Percentiles rank a stretch among this genome's conserved stretches.
These are phyloP conservation scores for Eleusine indica DNA, from an alignment of 176 grass and related monocot species.

Conservation along the genomic window DNA sequence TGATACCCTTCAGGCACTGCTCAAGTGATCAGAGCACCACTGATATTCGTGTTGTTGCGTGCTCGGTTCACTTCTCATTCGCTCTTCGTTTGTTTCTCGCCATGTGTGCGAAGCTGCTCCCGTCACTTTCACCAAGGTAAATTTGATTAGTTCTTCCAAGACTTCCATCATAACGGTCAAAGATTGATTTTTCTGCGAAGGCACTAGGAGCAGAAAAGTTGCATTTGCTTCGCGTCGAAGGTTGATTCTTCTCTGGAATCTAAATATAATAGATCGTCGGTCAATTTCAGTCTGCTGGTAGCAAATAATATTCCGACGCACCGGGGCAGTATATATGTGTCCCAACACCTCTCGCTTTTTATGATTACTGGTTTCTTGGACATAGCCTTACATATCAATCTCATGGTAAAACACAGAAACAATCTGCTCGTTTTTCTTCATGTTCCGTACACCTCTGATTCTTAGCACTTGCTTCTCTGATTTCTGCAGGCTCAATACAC, in stretches of 20 bases:
- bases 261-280: background rate
- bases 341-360: constrained; percentile 1
- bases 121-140: constrained; percentile 3
- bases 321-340: background rate
- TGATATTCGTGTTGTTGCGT: no score
- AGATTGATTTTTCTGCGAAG: background rate
- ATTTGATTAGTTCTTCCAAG: constrained; percentile 13
- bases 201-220: background rate
- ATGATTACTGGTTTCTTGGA: background rate
- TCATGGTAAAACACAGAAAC: constrained; percentile 48
- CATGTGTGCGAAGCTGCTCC: constrained; percentile 1
- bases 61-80: no score
- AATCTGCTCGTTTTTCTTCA: background rate
- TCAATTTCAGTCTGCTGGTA: background rate
- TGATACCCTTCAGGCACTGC: no score
- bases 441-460: background rate
- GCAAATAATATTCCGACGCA: background rate
- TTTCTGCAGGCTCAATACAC: constrained; percentile 21
- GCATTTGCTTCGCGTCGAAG: constrained; percentile 37
- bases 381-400: background rate
- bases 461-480: background rate
- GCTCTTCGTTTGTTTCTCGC: background rate
- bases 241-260: background rate
- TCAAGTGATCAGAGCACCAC: no score
- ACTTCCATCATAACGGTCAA: background rate